Conservation (phyloP, 108 stramenopile species). For the Nitzschia sp. region DNA sequence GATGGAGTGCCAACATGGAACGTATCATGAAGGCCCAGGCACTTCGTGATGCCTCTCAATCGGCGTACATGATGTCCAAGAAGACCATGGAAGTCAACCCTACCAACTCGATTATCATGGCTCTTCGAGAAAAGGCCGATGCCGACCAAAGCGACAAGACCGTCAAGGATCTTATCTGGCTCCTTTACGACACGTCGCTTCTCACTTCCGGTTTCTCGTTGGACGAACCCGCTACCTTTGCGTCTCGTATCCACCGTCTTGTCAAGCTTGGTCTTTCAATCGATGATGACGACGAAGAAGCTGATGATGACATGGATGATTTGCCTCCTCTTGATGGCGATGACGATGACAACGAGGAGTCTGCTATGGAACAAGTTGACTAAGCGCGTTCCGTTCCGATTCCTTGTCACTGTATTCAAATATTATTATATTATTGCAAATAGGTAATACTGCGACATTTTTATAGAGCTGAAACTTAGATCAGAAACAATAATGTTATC, state of each 20-base stretch:
- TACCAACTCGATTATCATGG: constrained; percentile 96
- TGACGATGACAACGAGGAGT: constrained; percentile 91
- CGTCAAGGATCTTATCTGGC: constrained; percentile 99
- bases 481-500: neutral
- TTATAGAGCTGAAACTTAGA: constrained; percentile 9
- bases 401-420: neutral
- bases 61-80: constrained; percentile 99
- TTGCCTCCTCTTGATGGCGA: constrained; percentile 94
- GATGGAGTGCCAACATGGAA: constrained; percentile 99
- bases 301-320: constrained; percentile 90
- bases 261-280: constrained; percentile 99
- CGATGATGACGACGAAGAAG: constrained; percentile 97
- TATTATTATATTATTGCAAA: neutral
- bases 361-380: constrained; percentile 99
- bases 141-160: constrained; percentile 99
- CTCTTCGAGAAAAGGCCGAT: constrained; percentile 98
- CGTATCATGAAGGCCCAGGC: constrained; percentile 99
- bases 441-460: neutral
- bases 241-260: constrained; percentile 98
- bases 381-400: constrained; percentile 40
- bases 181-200: constrained; percentile 98
- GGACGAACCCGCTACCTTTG: constrained; percentile 99
- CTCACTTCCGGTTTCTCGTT: constrained; percentile 98
- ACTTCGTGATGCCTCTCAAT: constrained; percentile 96
- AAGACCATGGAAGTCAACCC: constrained; percentile 99